Evolutionary conservation across 306 rosid genomes (phyloP).

Genomic region (Cyclanthera cordifolia): DNA sequence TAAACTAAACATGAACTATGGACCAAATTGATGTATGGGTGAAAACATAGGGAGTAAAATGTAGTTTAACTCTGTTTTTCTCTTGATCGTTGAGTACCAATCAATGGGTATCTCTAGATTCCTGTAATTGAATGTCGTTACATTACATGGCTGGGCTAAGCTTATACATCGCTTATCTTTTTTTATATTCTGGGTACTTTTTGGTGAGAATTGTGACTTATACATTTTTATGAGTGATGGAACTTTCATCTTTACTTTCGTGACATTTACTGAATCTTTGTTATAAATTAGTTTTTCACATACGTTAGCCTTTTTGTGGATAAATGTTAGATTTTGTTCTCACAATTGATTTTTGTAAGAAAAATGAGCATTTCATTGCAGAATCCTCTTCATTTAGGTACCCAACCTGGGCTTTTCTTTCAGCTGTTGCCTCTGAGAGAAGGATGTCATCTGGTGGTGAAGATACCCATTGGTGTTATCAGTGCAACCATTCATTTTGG

Average conservation of each 20-base stretch:
- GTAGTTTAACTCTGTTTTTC: background rate
- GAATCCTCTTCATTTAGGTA: background rate
- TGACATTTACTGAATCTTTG: background rate
- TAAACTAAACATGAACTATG: background rate
- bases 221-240: background rate
- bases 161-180: background rate
- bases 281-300: background rate
- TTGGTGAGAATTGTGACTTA: background rate
- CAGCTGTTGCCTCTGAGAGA: conserved; percentile 12
- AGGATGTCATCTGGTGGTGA: conserved; percentile 58
- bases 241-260: background rate
- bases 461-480: conserved; percentile 62
- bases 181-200: background rate
- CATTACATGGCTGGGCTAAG: conserved; percentile 1
- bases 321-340: background rate
- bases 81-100: background rate
- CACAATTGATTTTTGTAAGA: conserved; percentile 5
- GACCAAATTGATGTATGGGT: background rate
- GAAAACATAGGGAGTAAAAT: background rate
- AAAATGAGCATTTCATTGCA: conserved; percentile 1
- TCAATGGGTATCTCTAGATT: background rate
- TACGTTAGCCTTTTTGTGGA: background rate
- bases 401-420: background rate
- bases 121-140: background rate
- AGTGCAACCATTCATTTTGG: conserved; percentile 36